A percentile compares a stretch with the other conserved stretches of the same genome.
Evolutionary conservation across 306 rosid species (phyloP).

Genomic region (Acacia crassicarpa): DNA sequence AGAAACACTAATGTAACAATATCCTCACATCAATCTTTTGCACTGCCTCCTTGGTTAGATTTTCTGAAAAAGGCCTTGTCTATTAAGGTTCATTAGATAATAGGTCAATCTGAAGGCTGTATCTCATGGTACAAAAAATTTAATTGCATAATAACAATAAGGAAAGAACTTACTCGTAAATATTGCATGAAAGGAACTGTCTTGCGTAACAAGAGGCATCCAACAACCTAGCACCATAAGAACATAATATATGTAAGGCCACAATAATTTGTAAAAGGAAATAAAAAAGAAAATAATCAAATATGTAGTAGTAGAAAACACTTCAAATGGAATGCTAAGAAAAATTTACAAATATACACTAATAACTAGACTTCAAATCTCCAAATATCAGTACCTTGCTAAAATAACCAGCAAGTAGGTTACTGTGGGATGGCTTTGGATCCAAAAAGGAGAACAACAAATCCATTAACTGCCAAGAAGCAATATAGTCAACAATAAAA

Average conservation of each 20-base stretch:
- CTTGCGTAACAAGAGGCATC: conserved; percentile 94
- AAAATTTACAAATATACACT: neutral
- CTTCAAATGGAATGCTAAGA: conserved; percentile 9
- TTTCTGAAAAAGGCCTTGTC: neutral
- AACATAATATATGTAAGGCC: conserved; percentile 31
- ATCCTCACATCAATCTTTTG: neutral
- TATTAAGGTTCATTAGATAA: neutral
- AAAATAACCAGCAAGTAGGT: conserved; percentile 91
- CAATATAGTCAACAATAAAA: conserved; percentile 38
- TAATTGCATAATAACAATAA: conserved; percentile 3
- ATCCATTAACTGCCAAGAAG: conserved; percentile 83
- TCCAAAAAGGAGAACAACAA: conserved; percentile 93
- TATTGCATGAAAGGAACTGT: conserved; percentile 86
- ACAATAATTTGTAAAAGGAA: conserved; percentile 16
- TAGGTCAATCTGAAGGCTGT: neutral
- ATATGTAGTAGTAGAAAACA: neutral
- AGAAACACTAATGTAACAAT: neutral
- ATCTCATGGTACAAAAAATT: neutral
- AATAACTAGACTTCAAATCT: conserved; percentile 15
- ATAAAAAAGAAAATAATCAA: neutral
- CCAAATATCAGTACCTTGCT: conserved; percentile 76
- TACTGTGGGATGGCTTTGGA: conserved; percentile 72
- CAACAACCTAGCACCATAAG: conserved; percentile 80
- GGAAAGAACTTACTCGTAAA: conserved; percentile 72
- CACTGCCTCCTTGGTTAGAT: neutral